Evolutionary conservation across 75 land plant genomes (phyloP), one percentile per base, ranked within the genome.

Genomic region (Ceratopteris richardii): DNA sequence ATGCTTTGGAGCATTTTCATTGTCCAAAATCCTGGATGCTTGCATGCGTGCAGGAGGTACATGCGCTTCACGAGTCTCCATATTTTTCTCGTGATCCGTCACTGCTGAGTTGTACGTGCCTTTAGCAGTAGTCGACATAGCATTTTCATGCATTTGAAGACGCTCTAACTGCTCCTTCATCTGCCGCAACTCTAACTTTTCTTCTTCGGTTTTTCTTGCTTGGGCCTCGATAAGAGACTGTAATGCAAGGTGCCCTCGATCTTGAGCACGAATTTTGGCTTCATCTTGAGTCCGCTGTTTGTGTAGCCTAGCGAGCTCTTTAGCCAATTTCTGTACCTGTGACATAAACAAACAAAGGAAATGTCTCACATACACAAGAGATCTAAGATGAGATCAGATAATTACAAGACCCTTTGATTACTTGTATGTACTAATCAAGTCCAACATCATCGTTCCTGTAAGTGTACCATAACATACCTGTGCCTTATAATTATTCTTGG

Each of bases 321-420:
- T 70, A 6, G 68, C 72, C 67, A 70, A 51, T 60, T 46, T 60
- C 53, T 66, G 25, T n/a, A 70, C 68, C 72, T 70, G 71, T 16
- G 28, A 10, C 18, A 10, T 11, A 11, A 10, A 9, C 7, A 13
- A 48, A 48, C 51, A 4, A 17, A 13, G 21, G 18, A 48, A 17
- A 10, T 10, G 20, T n/a, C 7, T 20, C 25, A 23, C 48, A 42
- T 59, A 6, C 16, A 11, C 26, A 36, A 23, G 44, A 4, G 12
- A 3, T 39, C 20, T 36, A 7, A 2, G 18, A 64, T 9, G 14
- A 1, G 18, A 39, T 42, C 14, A 20, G 10, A 37, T n/a, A 37
- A 24, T 17, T 13, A 39, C 29, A 36, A 58, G 29, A 18, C 31
- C 17, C 62, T 9, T 31, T 29, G 31, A 58, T n/a, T n/a, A n/a